These are phyloP conservation scores for Echria macrotheca DNA, from an alignment of 495 filamentous ascomycete genomes.

Conservation along the genomic window DNA sequence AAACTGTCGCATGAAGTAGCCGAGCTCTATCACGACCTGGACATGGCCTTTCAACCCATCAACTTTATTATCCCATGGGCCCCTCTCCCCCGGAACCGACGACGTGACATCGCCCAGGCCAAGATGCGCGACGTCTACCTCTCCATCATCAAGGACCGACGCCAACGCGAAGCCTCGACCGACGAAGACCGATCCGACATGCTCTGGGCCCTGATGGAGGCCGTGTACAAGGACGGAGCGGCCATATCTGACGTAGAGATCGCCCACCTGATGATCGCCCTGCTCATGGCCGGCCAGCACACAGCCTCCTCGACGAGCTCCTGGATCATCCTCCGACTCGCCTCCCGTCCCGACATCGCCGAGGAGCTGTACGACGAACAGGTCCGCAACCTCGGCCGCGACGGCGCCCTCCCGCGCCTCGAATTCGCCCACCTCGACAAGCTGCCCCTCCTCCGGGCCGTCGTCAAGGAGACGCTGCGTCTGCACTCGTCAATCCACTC, in stretches of 20 bases:
- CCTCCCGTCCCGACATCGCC: slow-evolving; percentile 53
- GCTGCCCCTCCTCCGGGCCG: slow-evolving; percentile 50
- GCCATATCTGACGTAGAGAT: slow-evolving; percentile 59
- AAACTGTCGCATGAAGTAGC: slow-evolving; percentile 57
- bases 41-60: slow-evolving; percentile 62
- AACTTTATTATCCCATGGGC: slow-evolving; percentile 69
- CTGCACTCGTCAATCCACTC: slow-evolving; percentile 64
- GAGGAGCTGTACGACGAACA: slow-evolving; percentile 62
- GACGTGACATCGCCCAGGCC: slow-evolving; percentile 56
- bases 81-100: slow-evolving; percentile 61
- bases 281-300: slow-evolving; percentile 72
- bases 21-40: slow-evolving; percentile 60
- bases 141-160: slow-evolving; percentile 54
- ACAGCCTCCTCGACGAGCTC: slow-evolving; percentile 60
- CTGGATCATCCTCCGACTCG: slow-evolving; percentile 63
- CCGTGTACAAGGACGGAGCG: slow-evolving; percentile 57
- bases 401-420: slow-evolving; percentile 13
- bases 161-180: slow-evolving; percentile 27
- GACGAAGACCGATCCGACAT: slow-evolving; percentile 55
- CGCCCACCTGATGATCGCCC: slow-evolving; percentile 70
- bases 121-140: slow-evolving; percentile 60
- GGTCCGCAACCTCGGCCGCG: not conserved
- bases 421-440: slow-evolving; percentile 50
- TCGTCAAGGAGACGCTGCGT: slow-evolving; percentile 64
- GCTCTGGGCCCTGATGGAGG: slow-evolving; percentile 64